phyloP scores from a whole-genome alignment of 1,284 basidiomycete genomes.

The Naganishia sp. region DNA sequence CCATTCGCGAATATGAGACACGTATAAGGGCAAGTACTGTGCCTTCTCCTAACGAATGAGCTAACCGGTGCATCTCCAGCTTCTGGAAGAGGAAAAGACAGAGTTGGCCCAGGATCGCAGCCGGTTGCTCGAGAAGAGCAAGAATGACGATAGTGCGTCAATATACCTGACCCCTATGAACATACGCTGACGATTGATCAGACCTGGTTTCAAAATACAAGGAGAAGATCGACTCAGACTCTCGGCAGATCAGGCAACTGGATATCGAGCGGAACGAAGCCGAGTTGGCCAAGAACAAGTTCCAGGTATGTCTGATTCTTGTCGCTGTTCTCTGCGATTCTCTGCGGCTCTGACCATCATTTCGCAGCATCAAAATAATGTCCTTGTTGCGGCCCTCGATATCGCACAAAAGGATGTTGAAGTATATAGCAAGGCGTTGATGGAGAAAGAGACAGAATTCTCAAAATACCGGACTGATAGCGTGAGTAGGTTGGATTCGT shows the following conservation, averaged over 20 bases:
- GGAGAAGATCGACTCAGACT: conserved; percentile 32
- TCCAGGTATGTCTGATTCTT: conserved; percentile 20
- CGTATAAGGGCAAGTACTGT: conserved; percentile 21
- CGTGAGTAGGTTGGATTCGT: background rate
- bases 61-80: background rate
- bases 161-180: background rate
- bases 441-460: conserved; percentile 33
- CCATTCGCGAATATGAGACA: conserved; percentile 29
- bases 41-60: background rate
- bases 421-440: conserved; percentile 29
- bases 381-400: conserved; percentile 29
- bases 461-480: conserved; percentile 29
- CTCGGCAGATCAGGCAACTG: conserved; percentile 29
- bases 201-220: conserved; percentile 31
- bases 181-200: background rate
- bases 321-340: background rate
- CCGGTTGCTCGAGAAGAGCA: conserved; percentile 29
- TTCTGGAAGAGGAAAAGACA: conserved; percentile 31
- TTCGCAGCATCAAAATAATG: conserved; percentile 29
- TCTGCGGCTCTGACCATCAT: background rate
- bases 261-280: conserved; percentile 34
- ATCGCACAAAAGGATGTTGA: conserved; percentile 27
- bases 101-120: conserved; percentile 30
- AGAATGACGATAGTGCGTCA: conserved; percentile 30
- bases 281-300: conserved; percentile 28